Percentiles rank a stretch among this genome's conserved stretches.
Evolutionary conservation across 2,329 filamentous ascomycete species (phyloP).

Genomic region (Fusarium setosum): DNA sequence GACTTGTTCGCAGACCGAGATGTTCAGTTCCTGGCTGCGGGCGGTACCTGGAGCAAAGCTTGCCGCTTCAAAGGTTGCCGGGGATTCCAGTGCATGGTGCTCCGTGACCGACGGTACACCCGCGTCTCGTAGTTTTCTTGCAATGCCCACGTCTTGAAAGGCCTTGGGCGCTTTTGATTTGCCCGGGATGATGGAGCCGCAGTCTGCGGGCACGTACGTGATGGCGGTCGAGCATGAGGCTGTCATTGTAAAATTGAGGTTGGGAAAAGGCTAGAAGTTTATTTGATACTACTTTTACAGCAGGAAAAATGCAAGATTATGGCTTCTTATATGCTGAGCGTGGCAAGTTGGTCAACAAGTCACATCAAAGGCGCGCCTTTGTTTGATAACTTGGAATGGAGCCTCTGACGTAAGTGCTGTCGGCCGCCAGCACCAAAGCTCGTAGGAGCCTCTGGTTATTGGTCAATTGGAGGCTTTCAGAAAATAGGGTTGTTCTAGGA

Average conservation of each 20-base stretch:
- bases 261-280: too few species aligned
- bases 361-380: too few species aligned
- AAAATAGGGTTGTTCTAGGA: too few species aligned
- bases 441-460: too few species aligned
- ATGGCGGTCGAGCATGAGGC: slow-evolving; percentile 10
- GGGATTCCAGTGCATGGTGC: slow-evolving; percentile 14
- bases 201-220: slow-evolving; percentile 36
- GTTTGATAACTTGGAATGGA: too few species aligned
- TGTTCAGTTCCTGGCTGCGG: slow-evolving; percentile 29
- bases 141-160: slow-evolving; percentile 24
- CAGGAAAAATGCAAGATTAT: too few species aligned
- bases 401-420: too few species aligned
- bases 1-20: slow-evolving; percentile 26
- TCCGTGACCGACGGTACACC: slow-evolving; percentile 6
- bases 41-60: slow-evolving; percentile 11
- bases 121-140: not conserved
- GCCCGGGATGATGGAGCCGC: slow-evolving; percentile 36
- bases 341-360: too few species aligned
- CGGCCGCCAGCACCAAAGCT: too few species aligned
- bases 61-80: slow-evolving; percentile 12
- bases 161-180: slow-evolving; percentile 38
- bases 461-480: too few species aligned
- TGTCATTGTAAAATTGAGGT: slow-evolving; percentile 3
- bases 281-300: too few species aligned
- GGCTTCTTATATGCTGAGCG: too few species aligned